These are phyloP conservation scores for Pseudogymnoascus sp. DNA, from an alignment of 2,329 filamentous ascomycete species.

Conservation along the genomic window DNA sequence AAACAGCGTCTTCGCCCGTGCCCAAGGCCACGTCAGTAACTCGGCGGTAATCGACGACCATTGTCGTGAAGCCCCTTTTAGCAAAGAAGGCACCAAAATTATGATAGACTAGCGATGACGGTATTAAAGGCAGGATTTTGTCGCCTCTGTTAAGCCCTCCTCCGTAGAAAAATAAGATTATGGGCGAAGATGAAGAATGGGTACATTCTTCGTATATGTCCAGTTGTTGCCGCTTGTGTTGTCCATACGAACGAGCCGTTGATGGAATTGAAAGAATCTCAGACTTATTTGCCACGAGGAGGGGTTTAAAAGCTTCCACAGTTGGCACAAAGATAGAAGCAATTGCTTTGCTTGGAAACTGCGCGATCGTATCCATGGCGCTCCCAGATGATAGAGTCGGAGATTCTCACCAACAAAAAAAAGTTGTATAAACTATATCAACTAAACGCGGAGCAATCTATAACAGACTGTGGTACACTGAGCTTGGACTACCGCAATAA, in stretches of 20 bases:
- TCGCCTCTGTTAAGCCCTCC: constrained; percentile 25
- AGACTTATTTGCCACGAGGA: constrained; percentile 19
- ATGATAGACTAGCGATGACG: constrained; percentile 22
- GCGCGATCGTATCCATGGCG: neutral
- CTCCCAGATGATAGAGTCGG: neutral
- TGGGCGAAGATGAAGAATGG: constrained; percentile 17
- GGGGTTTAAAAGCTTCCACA: constrained; percentile 22
- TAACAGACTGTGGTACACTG: neutral
- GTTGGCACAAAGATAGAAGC: constrained; percentile 19
- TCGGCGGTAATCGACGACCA: constrained; percentile 25
- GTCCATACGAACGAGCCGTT: constrained; percentile 21
- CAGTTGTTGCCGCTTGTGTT: constrained; percentile 25
- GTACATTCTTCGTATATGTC: constrained; percentile 21
- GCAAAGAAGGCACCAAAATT: constrained; percentile 28
- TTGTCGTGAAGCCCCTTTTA: constrained; percentile 19
- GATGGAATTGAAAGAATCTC: constrained; percentile 21
- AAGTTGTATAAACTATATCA: neutral
- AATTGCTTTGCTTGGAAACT: constrained; percentile 12
- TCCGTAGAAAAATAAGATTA: constrained; percentile 27
- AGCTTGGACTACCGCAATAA: neutral
- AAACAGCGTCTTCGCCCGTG: constrained; percentile 22
- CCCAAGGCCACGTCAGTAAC: constrained; percentile 17
- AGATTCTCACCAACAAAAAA: neutral
- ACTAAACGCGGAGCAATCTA: neutral
- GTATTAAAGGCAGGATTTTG: constrained; percentile 17